Evolutionary conservation across 2,329 filamentous ascomycete genomes (phyloP).

Genomic region (Ophiostoma quercus): DNA sequence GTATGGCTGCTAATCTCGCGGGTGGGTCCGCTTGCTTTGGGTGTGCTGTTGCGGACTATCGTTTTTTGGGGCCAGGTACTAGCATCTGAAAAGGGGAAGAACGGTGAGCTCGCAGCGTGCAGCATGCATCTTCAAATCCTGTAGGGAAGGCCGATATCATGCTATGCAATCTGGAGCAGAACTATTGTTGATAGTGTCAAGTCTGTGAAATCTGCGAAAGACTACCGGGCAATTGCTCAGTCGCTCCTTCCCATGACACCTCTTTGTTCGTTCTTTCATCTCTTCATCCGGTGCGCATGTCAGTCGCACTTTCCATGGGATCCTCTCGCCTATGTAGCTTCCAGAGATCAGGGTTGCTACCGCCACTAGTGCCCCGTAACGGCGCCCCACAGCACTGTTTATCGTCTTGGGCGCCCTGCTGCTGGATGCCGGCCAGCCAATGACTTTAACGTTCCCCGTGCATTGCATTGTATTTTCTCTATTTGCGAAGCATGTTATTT

Average conservation of each 20-base stretch:
- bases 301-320: neutral
- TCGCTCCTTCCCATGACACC: neutral
- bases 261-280: neutral
- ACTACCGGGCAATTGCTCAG: neutral
- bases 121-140: neutral
- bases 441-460: neutral
- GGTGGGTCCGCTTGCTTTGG: neutral
- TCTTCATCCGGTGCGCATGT: neutral
- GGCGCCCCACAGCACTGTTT: conserved; percentile 16
- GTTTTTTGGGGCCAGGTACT: neutral
- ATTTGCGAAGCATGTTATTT: neutral
- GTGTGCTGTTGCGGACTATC: conserved; percentile 9
- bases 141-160: neutral
- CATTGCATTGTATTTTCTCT: neutral
- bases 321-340: conserved; percentile 3
- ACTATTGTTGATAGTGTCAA: neutral
- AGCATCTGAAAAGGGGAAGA: conserved; percentile 9
- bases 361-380: conserved; percentile 20
- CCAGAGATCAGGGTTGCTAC: conserved; percentile 18
- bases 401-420: conserved; percentile 17
- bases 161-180: neutral
- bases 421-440: conserved; percentile 10
- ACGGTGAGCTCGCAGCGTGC: conserved; percentile 1
- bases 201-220: neutral
- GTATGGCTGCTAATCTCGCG: neutral